phyloP scores from a whole-genome alignment of 2,329 filamentous ascomycete genomes.

The Calonectria pteridis region DNA sequence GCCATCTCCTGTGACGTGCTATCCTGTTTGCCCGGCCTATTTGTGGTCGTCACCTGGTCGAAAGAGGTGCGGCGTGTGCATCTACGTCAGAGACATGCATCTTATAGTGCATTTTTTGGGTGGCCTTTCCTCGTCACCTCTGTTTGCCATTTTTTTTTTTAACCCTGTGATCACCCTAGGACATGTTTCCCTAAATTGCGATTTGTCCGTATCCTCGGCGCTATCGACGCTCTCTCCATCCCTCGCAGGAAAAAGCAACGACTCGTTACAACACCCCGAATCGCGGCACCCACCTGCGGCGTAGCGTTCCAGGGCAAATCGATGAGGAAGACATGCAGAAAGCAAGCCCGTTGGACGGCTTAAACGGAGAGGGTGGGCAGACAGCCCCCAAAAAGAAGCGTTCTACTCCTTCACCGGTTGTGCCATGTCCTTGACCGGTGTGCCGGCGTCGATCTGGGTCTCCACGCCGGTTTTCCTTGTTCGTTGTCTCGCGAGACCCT shows the following conservation, averaged over 20 bases:
- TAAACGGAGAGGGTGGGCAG: background rate
- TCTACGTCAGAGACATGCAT: slow-evolving; percentile 21
- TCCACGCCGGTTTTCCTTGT: background rate
- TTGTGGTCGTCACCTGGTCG: background rate
- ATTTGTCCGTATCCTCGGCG: background rate
- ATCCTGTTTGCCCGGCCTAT: background rate
- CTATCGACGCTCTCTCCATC: background rate
- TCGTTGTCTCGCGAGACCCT: slow-evolving; percentile 30
- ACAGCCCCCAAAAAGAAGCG: background rate
- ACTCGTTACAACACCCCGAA: background rate
- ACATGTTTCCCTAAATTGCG: background rate
- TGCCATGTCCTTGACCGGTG: slow-evolving; percentile 17
- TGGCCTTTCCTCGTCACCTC: background rate
- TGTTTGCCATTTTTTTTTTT: background rate
- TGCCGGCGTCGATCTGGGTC: slow-evolving; percentile 3
- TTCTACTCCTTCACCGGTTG: slow-evolving; percentile 14
- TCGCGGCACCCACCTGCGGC: background rate
- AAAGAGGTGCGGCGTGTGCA: background rate
- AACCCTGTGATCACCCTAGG: background rate
- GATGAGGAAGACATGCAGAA: background rate
- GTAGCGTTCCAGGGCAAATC: slow-evolving; percentile 3
- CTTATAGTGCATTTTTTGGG: background rate
- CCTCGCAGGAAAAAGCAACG: background rate
- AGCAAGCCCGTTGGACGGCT: slow-evolving; percentile 1
- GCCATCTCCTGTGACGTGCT: slow-evolving; percentile 5